Base-by-base conservation (phyloP, 1,139 yeast genomes). In the Geotrichum bryndzae region DNA sequence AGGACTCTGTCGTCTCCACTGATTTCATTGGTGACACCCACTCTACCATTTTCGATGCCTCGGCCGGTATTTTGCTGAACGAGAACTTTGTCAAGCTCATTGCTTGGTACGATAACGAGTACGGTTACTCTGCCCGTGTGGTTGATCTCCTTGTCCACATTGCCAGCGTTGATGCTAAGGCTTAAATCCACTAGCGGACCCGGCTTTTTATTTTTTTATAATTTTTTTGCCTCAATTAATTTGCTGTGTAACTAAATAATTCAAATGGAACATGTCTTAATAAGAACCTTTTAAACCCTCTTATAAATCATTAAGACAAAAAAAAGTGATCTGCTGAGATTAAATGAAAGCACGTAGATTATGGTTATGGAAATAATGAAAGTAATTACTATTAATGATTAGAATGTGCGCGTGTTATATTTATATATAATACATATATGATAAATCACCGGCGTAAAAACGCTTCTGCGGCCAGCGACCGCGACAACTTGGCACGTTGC, bases 71-170 rank as follows among this genome's bases (percentile, higher is more conserved):
- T 80, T 82, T 84, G 75, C 83, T 88, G 76, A 85, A 88, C 76
- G 89, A 89, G 79, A 84, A 84, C 76, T 88, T 88, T 78, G 90
- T 87, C 80, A 88, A 88, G 85, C 86, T 88, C 79, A 83, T 88
- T 79, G 80, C 94, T 65, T 88, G 95, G 95, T 88, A 88, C 85
- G 96, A 88, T 78, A 88, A 88, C 81, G 96, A 88, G 82, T 88
- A 77, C 82, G 96, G 96, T 77, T 88, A 88, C 90, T 87, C 94
- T 74, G 86, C 90, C 82, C 88, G 96, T 83, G 95, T 88, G 68
- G 92, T 88, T 70, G 95, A 88, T 83, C 84, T 88, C 76, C 81
- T 88, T 76, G 84, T 85, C 79, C 85, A 82, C 83, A 85, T 86
- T 75, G 90, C 92, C 73, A 80, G 81, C 75, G 55, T 57, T 35